Conservation (phyloP, 805 yeast species). For the Candida odintsovae region DNA sequence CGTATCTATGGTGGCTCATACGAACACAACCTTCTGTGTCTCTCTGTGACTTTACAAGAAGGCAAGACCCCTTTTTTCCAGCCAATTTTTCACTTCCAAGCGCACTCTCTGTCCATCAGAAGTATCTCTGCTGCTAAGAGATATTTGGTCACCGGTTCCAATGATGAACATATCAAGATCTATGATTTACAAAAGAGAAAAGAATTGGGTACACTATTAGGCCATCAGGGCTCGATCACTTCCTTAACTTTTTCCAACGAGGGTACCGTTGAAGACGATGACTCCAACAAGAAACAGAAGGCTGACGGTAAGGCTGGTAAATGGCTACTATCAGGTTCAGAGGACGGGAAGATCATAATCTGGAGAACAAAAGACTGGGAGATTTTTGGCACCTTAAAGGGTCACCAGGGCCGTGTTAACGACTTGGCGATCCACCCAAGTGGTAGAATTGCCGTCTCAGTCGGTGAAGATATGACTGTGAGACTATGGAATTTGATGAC, state of each 20-base stretch:
- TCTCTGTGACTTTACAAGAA: slow-evolving; percentile 62
- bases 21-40: slow-evolving; percentile 85
- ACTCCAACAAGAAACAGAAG: not conserved
- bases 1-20: slow-evolving; percentile 92
- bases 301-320: slow-evolving; percentile 45
- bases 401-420: slow-evolving; percentile 78
- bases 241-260: slow-evolving; percentile 65
- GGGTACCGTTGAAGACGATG: slow-evolving; percentile 20
- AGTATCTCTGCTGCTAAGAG: slow-evolving; percentile 77
- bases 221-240: slow-evolving; percentile 87
- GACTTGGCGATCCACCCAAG: slow-evolving; percentile 88
- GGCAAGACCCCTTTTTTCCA: slow-evolving; percentile 62
- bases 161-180: slow-evolving; percentile 91
- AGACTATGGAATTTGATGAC: slow-evolving; percentile 97
- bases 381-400: slow-evolving; percentile 77
- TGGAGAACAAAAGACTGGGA: slow-evolving; percentile 99
- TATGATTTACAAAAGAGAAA: slow-evolving; percentile 92
- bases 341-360: slow-evolving; percentile 81
- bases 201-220: slow-evolving; percentile 84
- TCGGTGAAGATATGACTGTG: slow-evolving; percentile 77
- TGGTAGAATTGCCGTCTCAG: slow-evolving; percentile 86
- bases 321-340: slow-evolving; percentile 89
- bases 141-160: slow-evolving; percentile 88
- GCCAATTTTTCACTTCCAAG: slow-evolving; percentile 93
- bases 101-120: slow-evolving; percentile 85